Conservation (phyloP, 192 early-diverging fungal species). For the Coemansia sp. region DNA sequence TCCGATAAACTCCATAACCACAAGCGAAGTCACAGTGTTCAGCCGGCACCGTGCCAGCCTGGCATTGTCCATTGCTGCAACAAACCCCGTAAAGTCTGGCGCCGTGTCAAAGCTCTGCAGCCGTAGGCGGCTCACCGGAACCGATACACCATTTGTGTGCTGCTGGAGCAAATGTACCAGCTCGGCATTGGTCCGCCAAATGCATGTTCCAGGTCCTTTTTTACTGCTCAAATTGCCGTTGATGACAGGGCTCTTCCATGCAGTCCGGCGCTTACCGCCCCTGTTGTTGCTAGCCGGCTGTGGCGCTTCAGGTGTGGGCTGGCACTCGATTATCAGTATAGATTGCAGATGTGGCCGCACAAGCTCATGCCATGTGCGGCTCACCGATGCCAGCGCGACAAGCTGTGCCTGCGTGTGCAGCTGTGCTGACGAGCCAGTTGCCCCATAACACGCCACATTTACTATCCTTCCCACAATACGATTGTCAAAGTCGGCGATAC, state of each 20-base stretch:
- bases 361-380: slow-evolving; percentile 1
- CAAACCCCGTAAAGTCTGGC: not conserved
- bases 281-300: not conserved
- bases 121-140: not conserved
- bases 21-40: not conserved
- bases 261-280: not conserved
- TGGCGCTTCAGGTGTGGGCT: not conserved
- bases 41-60: not conserved
- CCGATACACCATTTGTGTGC: not conserved
- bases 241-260: not conserved
- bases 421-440: not conserved
- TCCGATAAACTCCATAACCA: not conserved
- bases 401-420: not conserved
- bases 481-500: slow-evolving; percentile 11
- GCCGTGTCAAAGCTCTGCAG: not conserved
- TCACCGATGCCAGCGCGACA: slow-evolving; percentile 1
- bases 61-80: not conserved
- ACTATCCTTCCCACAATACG: slow-evolving; percentile 14
- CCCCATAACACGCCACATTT: not conserved
- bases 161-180: not conserved
- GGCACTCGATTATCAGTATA: slow-evolving; percentile 1
- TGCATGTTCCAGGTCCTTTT: not conserved
- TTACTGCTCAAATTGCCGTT: not conserved
- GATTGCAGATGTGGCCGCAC: not conserved
- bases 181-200: not conserved